Evolutionary conservation across 1,284 basidiomycete species (phyloP), one percentile per base, ranked within the genome.

Genomic region (Ceratobasidium sp.): DNA sequence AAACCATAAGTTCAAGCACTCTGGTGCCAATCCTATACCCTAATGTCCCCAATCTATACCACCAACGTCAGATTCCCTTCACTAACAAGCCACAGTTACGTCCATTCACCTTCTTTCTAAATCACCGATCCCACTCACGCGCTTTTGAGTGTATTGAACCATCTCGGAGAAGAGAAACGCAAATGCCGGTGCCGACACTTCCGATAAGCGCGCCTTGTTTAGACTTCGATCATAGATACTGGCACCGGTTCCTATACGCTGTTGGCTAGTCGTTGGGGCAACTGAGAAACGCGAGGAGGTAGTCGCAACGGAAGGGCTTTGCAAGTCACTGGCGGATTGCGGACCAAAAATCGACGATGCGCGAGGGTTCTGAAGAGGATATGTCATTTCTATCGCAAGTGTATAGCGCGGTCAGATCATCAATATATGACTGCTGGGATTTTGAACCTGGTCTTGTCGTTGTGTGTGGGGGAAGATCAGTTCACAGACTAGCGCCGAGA

Each of bases 111-210:
- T 84, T 75, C 91, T 85, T 80, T 99, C 97, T 69, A 99, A 84
- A 77, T 99, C 96, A 75, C 92, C 90, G 71, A 99, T 96, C 8
- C 96, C 96, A 73, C 86, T 89, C 65, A 98, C 96, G 62, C 94
- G 85, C 75, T 92, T 94, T 80, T 99, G 96, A 0, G 93, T 96
- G 78, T 99, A 99, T 76, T 94, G 90, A 0, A 98, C 88, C 22
- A 95, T 84, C 79, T 97, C 94, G 7, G 92, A 91, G 79, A 97
- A 94, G 72, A 97, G 82, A 76, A 96, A 97, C 0, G 90, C 86
- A 78, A 93, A 95, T 0, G 93, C 89, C 1, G 89, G 85, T 1
- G 88, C 82, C 22, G 91, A 90, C 57, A 96, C 92, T 77, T 97
- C 93, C 4, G 87, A 79, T 1, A 86, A 84, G 58, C 90, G 86